These are phyloP conservation scores for Beauveria pseudobassiana DNA, from an alignment of 2,329 filamentous ascomycete species.

Conservation along the genomic window DNA sequence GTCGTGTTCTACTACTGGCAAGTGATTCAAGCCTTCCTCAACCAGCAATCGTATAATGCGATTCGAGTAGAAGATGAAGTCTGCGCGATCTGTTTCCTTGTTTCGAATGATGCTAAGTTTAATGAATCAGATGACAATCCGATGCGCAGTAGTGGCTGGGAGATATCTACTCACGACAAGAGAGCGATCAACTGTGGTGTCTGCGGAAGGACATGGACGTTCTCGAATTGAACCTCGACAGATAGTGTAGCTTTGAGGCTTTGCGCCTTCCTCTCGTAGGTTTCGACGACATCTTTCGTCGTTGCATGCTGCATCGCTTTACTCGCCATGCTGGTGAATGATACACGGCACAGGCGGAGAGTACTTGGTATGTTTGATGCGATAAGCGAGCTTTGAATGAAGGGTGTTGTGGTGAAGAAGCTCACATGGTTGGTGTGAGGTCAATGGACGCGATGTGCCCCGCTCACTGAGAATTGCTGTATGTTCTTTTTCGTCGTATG, in stretches of 20 bases:
- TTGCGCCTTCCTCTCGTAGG: slow-evolving; percentile 42
- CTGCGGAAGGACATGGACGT: slow-evolving; percentile 84
- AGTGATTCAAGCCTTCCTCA: slow-evolving; percentile 93
- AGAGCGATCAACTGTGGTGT: slow-evolving; percentile 96
- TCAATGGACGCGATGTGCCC: too few species aligned
- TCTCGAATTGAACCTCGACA: slow-evolving; percentile 69
- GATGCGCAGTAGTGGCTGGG: slow-evolving; percentile 1
- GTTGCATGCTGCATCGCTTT: background rate
- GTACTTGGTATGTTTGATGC: background rate
- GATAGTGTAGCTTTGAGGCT: slow-evolving; percentile 88
- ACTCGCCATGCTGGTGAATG: background rate
- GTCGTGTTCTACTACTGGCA: slow-evolving; percentile 81
- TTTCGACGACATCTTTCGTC: slow-evolving; percentile 5
- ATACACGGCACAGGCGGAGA: background rate
- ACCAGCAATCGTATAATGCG: slow-evolving; percentile 94
- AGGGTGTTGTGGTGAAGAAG: background rate
- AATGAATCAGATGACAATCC: slow-evolving; percentile 18
- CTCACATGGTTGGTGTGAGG: background rate
- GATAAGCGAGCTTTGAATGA: background rate
- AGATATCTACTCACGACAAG: slow-evolving; percentile 67
- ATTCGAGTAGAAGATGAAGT: slow-evolving; percentile 99
- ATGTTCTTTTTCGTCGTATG: too few species aligned
- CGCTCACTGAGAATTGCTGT: too few species aligned
- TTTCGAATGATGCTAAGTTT: slow-evolving; percentile 84
- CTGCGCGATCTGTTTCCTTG: slow-evolving; percentile 78